A percentile compares a stretch with the other conserved stretches of the same genome.
These are phyloP conservation scores for Ceratocystis cacaofunesta DNA, from an alignment of 2,329 filamentous ascomycete species.

Conservation along the genomic window DNA sequence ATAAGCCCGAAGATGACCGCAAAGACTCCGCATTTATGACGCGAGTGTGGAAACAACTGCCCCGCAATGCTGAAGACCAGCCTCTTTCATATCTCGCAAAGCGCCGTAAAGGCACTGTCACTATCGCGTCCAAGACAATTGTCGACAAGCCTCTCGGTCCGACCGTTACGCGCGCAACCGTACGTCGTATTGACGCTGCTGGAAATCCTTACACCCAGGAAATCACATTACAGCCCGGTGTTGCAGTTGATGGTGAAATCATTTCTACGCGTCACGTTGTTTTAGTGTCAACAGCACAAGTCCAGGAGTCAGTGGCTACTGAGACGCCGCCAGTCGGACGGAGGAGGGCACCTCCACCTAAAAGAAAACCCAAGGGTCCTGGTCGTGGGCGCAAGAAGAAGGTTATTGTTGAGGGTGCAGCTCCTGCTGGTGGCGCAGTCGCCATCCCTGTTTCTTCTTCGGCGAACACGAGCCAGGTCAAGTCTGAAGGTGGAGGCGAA, in stretches of 20 bases:
- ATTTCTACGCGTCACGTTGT: slow-evolving; percentile 42
- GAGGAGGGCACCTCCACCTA: slow-evolving; percentile 59
- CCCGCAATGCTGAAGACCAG: slow-evolving; percentile 41
- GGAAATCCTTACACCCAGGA: slow-evolving; percentile 78
- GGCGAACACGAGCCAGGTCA: slow-evolving; percentile 19
- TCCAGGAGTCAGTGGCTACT: slow-evolving; percentile 37
- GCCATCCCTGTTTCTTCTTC: slow-evolving; percentile 17
- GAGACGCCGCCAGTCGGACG: slow-evolving; percentile 27
- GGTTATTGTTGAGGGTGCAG: slow-evolving; percentile 32
- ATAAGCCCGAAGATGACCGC: slow-evolving; percentile 51
- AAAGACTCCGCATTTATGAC: slow-evolving; percentile 38
- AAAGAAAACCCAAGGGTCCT: slow-evolving; percentile 57
- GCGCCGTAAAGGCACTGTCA: slow-evolving; percentile 46
- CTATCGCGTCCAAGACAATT: slow-evolving; percentile 37
- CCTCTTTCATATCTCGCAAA: slow-evolving; percentile 43
- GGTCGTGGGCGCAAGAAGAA: slow-evolving; percentile 68
- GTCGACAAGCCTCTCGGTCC: slow-evolving; percentile 32
- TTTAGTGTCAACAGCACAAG: slow-evolving; percentile 40
- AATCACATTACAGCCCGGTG: slow-evolving; percentile 64
- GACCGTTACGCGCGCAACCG: slow-evolving; percentile 61
- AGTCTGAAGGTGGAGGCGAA: slow-evolving; percentile 5
- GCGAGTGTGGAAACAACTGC: slow-evolving; percentile 47
- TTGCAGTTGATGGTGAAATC: slow-evolving; percentile 68
- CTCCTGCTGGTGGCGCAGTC: slow-evolving; percentile 26
- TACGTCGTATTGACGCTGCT: slow-evolving; percentile 60